Base-by-base conservation (phyloP, 1,284 basidiomycete genomes). In the Marasmius sp. region DNA sequence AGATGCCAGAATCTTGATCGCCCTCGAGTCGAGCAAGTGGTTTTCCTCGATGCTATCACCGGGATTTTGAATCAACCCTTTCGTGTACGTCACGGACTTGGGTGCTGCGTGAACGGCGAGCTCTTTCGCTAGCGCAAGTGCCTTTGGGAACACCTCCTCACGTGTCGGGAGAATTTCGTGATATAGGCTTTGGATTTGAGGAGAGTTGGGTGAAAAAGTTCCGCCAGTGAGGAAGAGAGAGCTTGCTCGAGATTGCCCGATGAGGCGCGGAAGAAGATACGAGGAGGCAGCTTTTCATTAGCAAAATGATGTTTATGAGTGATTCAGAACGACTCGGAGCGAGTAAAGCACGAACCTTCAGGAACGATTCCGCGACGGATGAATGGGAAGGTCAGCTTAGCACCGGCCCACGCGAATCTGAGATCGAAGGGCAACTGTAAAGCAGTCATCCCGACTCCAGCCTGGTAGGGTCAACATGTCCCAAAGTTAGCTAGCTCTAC, bases 341-440 rank as follows among this genome's bases (percentile, higher is more conserved):
- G 27, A 27, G 27, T 27, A 27, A 12, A 9, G 10, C 10, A 65
- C 69, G 36, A 62, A 80, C 83, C 82, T 78, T 86, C 84, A 9
- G 83, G 77, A 6, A 75, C 73, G 36, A 85, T 84, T 3, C 84
- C 84, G 4, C 83, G 79, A 3, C 82, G 79, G 33, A 85, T 79
- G 65, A 86, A 86, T 1, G 84, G 84, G 60, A 85, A 79, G 4
- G 79, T 76, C 14, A 85, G 69, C 62, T 84, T 85, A 0, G 84
- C 83, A 10, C 80, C 80, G 6, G 71, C 73, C 84, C 84, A 85
- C 0, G 76, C 78, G 65, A 86, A 81, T 20, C 83, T 81, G 59
- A 85, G 79, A 67, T 85, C 84, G 62, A 83, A 85, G 0, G 85
- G 84, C 3, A 86, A 77, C 65, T 85, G 83, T 38, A 85, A 66